Evolutionary conservation across 2,329 filamentous ascomycete genomes (phyloP).

Genomic region (Cercospora citrullina): DNA sequence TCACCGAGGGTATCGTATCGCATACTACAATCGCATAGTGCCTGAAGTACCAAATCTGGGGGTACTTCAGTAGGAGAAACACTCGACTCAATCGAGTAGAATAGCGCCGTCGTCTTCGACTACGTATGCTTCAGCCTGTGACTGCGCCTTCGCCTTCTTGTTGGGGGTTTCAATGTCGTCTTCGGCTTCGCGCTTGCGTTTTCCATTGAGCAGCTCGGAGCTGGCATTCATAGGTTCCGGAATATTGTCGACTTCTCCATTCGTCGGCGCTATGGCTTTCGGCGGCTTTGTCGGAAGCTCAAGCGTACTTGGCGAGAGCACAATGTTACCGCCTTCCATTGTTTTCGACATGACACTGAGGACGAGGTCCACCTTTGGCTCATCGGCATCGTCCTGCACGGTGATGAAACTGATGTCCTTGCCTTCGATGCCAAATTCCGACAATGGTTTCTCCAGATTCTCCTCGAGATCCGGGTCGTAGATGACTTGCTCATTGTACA

Average conservation of each 20-base stretch:
- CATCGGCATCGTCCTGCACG: slow-evolving; percentile 78
- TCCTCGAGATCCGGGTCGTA: slow-evolving; percentile 90
- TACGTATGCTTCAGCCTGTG: slow-evolving; percentile 26
- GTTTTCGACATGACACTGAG: slow-evolving; percentile 44
- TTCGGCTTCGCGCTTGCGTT: slow-evolving; percentile 36
- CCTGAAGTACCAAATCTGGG: neutral
- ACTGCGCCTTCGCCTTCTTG: slow-evolving; percentile 31
- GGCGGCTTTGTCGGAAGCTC: slow-evolving; percentile 27
- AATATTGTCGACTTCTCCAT: slow-evolving; percentile 18
- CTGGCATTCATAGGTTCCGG: slow-evolving; percentile 8
- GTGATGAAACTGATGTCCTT: slow-evolving; percentile 72
- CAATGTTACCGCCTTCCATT: slow-evolving; percentile 20
- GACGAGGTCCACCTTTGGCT: slow-evolving; percentile 77
- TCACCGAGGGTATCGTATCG: slow-evolving; percentile 11
- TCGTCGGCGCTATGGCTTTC: slow-evolving; percentile 20
- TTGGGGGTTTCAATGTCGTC: slow-evolving; percentile 27
- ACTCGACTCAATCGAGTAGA: slow-evolving; percentile 32
- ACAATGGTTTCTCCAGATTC: slow-evolving; percentile 76
- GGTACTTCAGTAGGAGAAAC: neutral
- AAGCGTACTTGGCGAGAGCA: slow-evolving; percentile 24
- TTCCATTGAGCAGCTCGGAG: slow-evolving; percentile 11
- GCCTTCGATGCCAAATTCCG: slow-evolving; percentile 68
- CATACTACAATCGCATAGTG: neutral
- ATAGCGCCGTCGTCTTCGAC: slow-evolving; percentile 36
- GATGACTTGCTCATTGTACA: slow-evolving; percentile 67